Conservation (phyloP, 768 basidiomycete genomes). For the Scleroderma bovista region DNA sequence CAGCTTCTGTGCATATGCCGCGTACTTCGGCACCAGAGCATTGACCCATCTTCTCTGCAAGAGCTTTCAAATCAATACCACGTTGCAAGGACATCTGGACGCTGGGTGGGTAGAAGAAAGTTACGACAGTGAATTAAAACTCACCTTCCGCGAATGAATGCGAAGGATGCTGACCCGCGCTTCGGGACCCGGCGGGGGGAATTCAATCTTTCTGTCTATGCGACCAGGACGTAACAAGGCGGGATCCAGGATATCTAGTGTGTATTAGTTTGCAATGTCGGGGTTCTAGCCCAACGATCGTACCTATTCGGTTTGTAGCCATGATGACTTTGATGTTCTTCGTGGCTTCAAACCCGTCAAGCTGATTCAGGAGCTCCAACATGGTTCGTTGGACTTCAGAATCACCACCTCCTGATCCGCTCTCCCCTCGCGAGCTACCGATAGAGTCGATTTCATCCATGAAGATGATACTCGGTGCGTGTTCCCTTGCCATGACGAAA, state of each 20-base stretch:
- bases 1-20: conserved; percentile 97
- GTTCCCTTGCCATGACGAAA: conserved; percentile 97
- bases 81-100: conserved; percentile 92
- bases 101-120: background rate
- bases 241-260: conserved; percentile 84
- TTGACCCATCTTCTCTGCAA: conserved; percentile 99
- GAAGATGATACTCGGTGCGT: conserved; percentile 97
- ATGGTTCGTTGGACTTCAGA: conserved; percentile 89
- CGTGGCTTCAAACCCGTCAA: conserved; percentile 82
- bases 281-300: conserved; percentile 8
- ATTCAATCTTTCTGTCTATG: conserved; percentile 97
- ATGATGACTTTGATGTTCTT: conserved; percentile 90
- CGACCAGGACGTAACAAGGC: conserved; percentile 91
- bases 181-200: conserved; percentile 96
- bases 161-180: conserved; percentile 95
- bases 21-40: conserved; percentile 97
- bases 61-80: conserved; percentile 91
- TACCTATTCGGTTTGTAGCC: conserved; percentile 96
- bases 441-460: conserved; percentile 99
- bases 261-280: background rate
- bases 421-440: conserved; percentile 85
- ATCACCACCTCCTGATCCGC: conserved; percentile 73
- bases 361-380: conserved; percentile 83
- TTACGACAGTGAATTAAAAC: conserved; percentile 1
- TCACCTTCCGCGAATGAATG: conserved; percentile 91